phyloP scores from a whole-genome alignment of 345 rosid species.

The Erysimum cheiranthoides region DNA sequence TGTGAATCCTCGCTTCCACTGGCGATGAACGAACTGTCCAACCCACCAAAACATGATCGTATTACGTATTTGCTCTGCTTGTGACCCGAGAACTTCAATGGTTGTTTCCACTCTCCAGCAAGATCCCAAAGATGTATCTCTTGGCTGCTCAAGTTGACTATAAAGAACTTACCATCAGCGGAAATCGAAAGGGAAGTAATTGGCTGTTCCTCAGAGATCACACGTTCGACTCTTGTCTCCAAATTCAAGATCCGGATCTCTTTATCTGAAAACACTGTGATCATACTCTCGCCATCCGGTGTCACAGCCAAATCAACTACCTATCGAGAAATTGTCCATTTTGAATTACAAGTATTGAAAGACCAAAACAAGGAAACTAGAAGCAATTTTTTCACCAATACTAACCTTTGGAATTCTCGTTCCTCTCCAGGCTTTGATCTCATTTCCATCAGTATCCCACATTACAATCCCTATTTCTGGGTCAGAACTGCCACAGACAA shows the following conservation, averaged over 20 bases:
- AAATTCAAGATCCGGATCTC: slow-evolving; percentile 70
- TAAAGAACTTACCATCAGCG: slow-evolving; percentile 64
- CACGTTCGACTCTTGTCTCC: slow-evolving; percentile 63
- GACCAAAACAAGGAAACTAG: slow-evolving; percentile 5
- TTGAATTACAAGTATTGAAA: not conserved
- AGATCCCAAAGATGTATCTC: slow-evolving; percentile 95
- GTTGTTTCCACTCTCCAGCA: slow-evolving; percentile 66
- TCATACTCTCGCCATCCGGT: slow-evolving; percentile 76
- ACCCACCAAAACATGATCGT: slow-evolving; percentile 91
- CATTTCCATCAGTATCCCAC: slow-evolving; percentile 89
- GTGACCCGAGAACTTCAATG: slow-evolving; percentile 73
- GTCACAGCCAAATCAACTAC: slow-evolving; percentile 79
- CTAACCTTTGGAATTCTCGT: slow-evolving; percentile 75
- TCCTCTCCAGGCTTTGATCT: slow-evolving; percentile 87
- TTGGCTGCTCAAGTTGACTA: slow-evolving; percentile 82
- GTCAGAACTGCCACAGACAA: slow-evolving; percentile 88
- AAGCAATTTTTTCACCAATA: slow-evolving; percentile 10
- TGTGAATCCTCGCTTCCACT: slow-evolving; percentile 88
- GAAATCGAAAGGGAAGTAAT: slow-evolving; percentile 74
- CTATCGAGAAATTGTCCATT: slow-evolving; percentile 27
- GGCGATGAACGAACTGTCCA: slow-evolving; percentile 75
- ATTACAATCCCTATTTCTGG: slow-evolving; percentile 83
- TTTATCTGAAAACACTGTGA: slow-evolving; percentile 63
- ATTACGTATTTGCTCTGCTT: slow-evolving; percentile 77
- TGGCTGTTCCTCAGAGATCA: slow-evolving; percentile 70